Base-by-base conservation (phyloP, 2,329 filamentous ascomycete species). In the Epichloe sylvatica region DNA sequence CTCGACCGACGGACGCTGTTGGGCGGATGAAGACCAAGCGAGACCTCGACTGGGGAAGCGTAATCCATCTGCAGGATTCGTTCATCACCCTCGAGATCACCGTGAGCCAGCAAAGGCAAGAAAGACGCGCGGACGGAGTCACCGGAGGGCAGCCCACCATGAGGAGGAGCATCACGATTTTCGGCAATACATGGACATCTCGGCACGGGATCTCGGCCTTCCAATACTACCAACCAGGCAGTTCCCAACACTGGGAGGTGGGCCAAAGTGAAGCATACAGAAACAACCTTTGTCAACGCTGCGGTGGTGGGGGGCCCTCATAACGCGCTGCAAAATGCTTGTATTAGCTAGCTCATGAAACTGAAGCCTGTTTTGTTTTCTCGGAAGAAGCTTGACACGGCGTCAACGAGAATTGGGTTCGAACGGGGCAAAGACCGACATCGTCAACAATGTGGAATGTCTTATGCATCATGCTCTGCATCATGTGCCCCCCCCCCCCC, bases 121-220 rank as follows among this genome's bases (percentile, higher is more conserved):
- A 19, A n/a, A 8, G 7, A 38, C n/a, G 9, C n/a, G 9, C 23
- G n/a, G 5, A 11, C 17, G 15, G 12, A 37, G 21, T 17, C 6
- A 30, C 8, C 12, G 12, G 25, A 37, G 4, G 8, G 30, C 1
- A 36, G 17, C 7, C 15, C 8, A 11, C 36, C n/a, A 46, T 1
- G 33, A 49, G 46, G 33, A 47, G 46, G 23, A 46, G 17, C 2
- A 4, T 60, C n/a, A 49, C 47, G 1, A 44, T 60, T 11, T 59
- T 54, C 36, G 59, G 59, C 12, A 55, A 55, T 33, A 57, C 57
- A 0, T 61, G 54, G 53, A 62, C 57, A 2, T 56, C 56, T 7
- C 44, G 25, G 17, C 59, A 58, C 21, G 57, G 57, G 15, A 39
- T 41, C 11, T 61, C 55, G 3, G 59, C 57, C 4, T 62, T 62